Evolutionary conservation across 1,284 basidiomycete genomes (phyloP).

Genomic region (Naganishia sp.): DNA sequence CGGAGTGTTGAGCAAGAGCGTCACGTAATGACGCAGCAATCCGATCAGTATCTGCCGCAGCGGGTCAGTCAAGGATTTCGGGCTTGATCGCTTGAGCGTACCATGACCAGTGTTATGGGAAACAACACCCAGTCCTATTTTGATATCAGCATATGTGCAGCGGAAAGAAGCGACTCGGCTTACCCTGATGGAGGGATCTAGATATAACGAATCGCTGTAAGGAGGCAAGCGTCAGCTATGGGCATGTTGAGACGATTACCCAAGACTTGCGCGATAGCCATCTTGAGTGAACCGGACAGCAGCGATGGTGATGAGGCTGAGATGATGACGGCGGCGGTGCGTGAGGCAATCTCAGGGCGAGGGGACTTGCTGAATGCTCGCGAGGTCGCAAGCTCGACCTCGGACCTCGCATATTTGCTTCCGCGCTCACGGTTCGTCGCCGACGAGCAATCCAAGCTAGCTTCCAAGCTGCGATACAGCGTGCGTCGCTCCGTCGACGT

Average conservation of each 20-base stretch:
- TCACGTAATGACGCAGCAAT: constrained; percentile 88
- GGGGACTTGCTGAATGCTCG: too few species aligned
- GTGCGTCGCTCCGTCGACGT: too few species aligned
- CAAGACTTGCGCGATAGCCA: neutral
- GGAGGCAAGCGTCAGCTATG: too few species aligned
- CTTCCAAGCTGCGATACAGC: too few species aligned
- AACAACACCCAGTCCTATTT: constrained; percentile 70
- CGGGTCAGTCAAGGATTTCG: neutral
- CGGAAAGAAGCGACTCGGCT: constrained; percentile 36
- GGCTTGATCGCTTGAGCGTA: constrained; percentile 50
- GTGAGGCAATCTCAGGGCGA: too few species aligned
- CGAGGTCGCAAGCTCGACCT: too few species aligned
- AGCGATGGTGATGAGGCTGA: neutral
- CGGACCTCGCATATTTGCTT: too few species aligned
- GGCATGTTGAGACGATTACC: too few species aligned
- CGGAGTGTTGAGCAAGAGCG: constrained; percentile 76
- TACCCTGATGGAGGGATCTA: constrained; percentile 90
- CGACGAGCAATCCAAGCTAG: too few species aligned
- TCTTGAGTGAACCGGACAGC: neutral
- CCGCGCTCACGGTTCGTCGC: too few species aligned
- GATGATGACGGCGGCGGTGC: too few species aligned
- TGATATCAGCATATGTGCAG: neutral
- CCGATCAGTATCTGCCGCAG: constrained; percentile 80
- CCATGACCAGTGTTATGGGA: constrained; percentile 97
- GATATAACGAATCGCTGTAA: constrained; percentile 62